A percentile compares a stretch with the other conserved stretches of the same genome.
phyloP scores from a whole-genome alignment of 257 asterid genomes.

The Lycium barbarum region DNA sequence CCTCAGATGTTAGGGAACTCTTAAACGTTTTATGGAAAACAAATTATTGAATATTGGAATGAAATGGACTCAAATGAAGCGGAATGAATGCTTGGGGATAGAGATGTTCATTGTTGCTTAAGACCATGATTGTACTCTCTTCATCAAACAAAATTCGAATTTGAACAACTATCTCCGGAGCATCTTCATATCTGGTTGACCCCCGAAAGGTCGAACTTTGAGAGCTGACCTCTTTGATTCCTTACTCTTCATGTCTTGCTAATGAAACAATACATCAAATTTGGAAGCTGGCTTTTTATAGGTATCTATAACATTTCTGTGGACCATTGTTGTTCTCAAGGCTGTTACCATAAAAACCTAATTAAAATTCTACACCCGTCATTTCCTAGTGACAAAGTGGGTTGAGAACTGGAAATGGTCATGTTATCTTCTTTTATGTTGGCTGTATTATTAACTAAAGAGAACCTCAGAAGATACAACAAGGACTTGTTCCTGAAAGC shows the following conservation, averaged over 20 bases:
- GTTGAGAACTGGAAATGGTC: background rate
- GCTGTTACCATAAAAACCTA: background rate
- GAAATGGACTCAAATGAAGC: background rate
- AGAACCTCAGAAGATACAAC: background rate
- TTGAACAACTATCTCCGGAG: background rate
- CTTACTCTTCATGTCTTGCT: background rate
- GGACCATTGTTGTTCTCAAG: background rate
- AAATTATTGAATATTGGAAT: background rate
- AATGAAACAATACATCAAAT: background rate
- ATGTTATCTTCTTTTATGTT: background rate
- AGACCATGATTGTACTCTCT: background rate
- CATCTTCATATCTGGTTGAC: background rate
- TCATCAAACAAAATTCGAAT: background rate
- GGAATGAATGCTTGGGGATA: background rate
- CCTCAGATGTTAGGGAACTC: background rate
- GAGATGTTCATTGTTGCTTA: background rate
- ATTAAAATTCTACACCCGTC: background rate
- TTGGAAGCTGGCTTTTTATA: background rate
- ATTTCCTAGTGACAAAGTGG: background rate
- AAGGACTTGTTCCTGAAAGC: background rate
- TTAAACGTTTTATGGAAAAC: background rate
- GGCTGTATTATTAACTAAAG: slow-evolving; percentile 11
- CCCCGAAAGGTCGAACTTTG: background rate
- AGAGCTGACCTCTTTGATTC: background rate
- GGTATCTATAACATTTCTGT: background rate